A percentile compares a stretch with the other conserved stretches of the same genome.
Evolutionary conservation across 176 grass and related monocot species (phyloP).

Genomic region (Eleusine coracana): DNA sequence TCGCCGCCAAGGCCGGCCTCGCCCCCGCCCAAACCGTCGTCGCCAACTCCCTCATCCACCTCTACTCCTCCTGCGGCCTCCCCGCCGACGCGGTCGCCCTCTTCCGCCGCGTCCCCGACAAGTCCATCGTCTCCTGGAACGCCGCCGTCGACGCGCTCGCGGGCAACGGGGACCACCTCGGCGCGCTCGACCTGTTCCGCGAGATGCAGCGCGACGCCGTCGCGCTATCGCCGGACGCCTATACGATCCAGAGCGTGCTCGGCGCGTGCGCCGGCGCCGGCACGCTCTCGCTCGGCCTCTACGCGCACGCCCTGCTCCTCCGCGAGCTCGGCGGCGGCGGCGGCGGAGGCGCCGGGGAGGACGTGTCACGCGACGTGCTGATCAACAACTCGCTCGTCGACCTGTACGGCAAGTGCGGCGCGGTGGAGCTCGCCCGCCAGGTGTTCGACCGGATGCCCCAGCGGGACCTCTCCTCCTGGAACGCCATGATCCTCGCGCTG

Average conservation of each 20-base stretch:
- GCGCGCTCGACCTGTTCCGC: conserved; percentile 59
- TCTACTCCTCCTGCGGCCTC: conserved; percentile 79
- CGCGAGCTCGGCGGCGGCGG: conserved; percentile 50
- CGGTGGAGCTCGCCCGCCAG: conserved; percentile 54
- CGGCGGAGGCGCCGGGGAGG: not conserved
- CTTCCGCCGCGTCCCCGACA: conserved; percentile 57
- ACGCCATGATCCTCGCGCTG: conserved; percentile 76
- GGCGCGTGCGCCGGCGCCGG: conserved; percentile 62
- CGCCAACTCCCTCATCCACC: conserved; percentile 83
- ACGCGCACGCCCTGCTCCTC: conserved; percentile 73
- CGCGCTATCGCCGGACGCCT: conserved; percentile 58
- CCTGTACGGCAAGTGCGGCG: conserved; percentile 79
- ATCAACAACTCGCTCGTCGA: conserved; percentile 90
- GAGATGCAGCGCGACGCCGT: conserved; percentile 52
- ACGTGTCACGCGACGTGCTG: conserved; percentile 60
- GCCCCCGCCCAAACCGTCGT: conserved; percentile 52
- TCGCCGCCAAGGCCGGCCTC: conserved; percentile 65
- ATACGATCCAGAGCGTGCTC: conserved; percentile 84
- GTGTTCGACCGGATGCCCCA: conserved; percentile 78
- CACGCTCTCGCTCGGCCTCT: conserved; percentile 69
- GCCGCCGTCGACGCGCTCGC: conserved; percentile 66
- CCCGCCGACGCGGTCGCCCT: conserved; percentile 41
- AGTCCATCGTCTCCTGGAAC: conserved; percentile 89
- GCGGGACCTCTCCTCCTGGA: conserved; percentile 76
- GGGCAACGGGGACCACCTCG: conserved; percentile 67